Conservation (phyloP, 2,329 filamentous ascomycete species). For the Beauveria pseudobassiana region DNA sequence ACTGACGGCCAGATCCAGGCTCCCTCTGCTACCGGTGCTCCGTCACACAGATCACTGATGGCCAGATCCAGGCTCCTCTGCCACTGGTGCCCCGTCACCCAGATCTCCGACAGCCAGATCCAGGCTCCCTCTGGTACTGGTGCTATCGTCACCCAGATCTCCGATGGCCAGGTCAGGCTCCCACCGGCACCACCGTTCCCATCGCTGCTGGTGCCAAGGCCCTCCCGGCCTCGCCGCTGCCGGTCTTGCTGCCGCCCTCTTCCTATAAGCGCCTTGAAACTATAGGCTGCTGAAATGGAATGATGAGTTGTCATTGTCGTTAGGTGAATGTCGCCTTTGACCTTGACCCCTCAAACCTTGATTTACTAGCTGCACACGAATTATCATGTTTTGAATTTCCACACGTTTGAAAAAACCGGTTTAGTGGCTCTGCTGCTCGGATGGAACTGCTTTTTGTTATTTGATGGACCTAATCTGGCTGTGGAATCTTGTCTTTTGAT, state of each 20-base stretch:
- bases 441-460: not conserved
- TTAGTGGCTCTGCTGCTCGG: constrained; percentile 3
- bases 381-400: not conserved
- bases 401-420: not conserved
- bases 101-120: constrained; percentile 20
- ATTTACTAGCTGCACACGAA: not conserved
- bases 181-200: constrained; percentile 12
- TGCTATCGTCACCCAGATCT: constrained; percentile 27
- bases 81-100: constrained; percentile 14
- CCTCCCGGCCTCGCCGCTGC: constrained; percentile 11
- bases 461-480: constrained; percentile 1
- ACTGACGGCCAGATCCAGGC: constrained; percentile 20
- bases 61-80: constrained; percentile 19
- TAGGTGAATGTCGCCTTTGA: not conserved
- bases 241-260: constrained; percentile 10
- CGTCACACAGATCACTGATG: constrained; percentile 16
- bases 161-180: constrained; percentile 25
- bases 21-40: constrained; percentile 13
- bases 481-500: not conserved
- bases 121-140: constrained; percentile 12
- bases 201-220: constrained; percentile 14
- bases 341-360: not conserved
- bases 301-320: not conserved
- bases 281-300: not conserved
- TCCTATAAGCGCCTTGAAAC: constrained; percentile 11